phyloP scores from a whole-genome alignment of 2,329 filamentous ascomycete species.

The Bipolaris cookei region DNA sequence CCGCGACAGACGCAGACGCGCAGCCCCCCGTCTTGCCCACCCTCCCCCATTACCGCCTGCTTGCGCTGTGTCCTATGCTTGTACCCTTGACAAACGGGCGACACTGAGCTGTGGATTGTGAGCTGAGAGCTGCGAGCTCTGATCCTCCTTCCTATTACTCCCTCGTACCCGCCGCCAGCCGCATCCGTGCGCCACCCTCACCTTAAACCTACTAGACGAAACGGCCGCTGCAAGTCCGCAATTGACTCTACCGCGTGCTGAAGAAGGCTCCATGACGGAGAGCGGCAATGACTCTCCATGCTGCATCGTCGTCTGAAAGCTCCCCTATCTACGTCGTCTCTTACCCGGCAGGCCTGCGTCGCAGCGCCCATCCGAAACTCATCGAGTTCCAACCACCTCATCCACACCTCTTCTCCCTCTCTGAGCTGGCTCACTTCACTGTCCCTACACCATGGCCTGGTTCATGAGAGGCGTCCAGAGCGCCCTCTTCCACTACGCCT shows the following conservation, averaged over 20 bases:
- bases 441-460: constrained; percentile 44
- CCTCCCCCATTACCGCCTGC: not conserved
- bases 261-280: constrained; percentile 19
- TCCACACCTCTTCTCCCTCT: not conserved
- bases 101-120: not conserved
- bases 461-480: constrained; percentile 67
- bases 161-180: constrained; percentile 10
- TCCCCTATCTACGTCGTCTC: constrained; percentile 23
- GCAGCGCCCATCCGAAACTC: constrained; percentile 6
- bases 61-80: not conserved
- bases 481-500: constrained; percentile 77
- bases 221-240: constrained; percentile 11
- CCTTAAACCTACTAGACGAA: constrained; percentile 15
- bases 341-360: constrained; percentile 1
- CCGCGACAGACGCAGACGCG: not conserved
- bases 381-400: not conserved
- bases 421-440: constrained; percentile 1
- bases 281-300: constrained; percentile 36
- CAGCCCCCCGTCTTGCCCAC: not conserved
- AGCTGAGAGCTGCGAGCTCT: not conserved
- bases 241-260: constrained; percentile 13
- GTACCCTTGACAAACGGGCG: not conserved
- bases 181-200: constrained; percentile 22
- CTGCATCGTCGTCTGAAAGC: constrained; percentile 27
- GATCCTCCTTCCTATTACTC: not conserved